Conservation (phyloP, 805 yeast species). For the Monosporozyma solicola region DNA sequence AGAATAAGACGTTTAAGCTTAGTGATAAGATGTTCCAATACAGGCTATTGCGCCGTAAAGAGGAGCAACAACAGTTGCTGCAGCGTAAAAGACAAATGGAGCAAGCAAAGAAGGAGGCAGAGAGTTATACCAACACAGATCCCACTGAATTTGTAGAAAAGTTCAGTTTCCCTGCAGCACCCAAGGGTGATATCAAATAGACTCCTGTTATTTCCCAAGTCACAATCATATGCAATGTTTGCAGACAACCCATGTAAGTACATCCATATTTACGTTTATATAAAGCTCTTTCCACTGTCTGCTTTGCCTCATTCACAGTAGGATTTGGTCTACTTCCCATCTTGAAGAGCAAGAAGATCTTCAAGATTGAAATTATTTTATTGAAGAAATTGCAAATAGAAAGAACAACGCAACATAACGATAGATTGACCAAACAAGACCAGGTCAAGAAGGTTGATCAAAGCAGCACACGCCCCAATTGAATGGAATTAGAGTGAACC, state of each 20-base stretch:
- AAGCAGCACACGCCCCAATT: not conserved
- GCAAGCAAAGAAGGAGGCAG: conserved; percentile 7
- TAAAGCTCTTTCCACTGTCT: not conserved
- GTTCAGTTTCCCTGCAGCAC: conserved; percentile 23
- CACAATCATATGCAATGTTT: not conserved
- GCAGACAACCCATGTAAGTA: not conserved
- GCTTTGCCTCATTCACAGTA: not conserved
- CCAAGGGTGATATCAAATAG: conserved; percentile 6
- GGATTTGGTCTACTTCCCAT: not conserved
- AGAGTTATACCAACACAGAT: conserved; percentile 22
- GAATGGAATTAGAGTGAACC: not conserved
- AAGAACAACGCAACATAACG: not conserved
- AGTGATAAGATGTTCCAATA: conserved; percentile 17
- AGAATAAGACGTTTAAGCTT: conserved; percentile 14
- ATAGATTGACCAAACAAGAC: not conserved
- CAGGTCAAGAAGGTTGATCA: not conserved
- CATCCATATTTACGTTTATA: too few relatives aligned
- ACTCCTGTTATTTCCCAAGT: not conserved
- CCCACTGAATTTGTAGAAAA: conserved; percentile 18
- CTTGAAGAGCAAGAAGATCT: not conserved
- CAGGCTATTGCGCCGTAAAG: conserved; percentile 13
- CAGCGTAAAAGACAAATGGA: conserved; percentile 16
- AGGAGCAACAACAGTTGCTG: conserved; percentile 5
- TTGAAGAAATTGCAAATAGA: not conserved
- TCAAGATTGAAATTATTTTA: not conserved